These are phyloP conservation scores for Coffea canephora DNA, from an alignment of 257 asterid species.

Conservation along the genomic window DNA sequence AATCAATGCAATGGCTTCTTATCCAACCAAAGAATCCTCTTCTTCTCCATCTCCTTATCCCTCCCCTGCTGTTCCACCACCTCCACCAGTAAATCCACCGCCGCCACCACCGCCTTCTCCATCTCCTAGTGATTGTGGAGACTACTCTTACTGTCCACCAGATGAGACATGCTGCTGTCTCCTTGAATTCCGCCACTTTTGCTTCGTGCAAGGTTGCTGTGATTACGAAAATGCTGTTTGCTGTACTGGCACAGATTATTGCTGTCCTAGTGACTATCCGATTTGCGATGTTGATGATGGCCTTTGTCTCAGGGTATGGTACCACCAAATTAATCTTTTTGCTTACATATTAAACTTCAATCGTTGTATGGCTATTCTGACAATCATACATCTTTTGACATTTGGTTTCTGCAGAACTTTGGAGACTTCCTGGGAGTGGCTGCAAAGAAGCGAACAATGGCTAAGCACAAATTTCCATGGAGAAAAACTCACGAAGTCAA, in stretches of 20 bases:
- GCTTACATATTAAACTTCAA: neutral
- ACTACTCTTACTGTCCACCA: conserved; percentile 18
- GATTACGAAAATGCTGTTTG: conserved; percentile 24
- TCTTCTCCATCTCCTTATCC: conserved; percentile 15
- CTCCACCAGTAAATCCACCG: conserved; percentile 6
- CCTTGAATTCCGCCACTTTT: neutral
- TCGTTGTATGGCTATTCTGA: neutral
- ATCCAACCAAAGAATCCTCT: conserved; percentile 14
- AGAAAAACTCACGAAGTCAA: conserved; percentile 12
- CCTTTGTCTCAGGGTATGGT: conserved; percentile 23
- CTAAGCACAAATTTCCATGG: conserved; percentile 24
- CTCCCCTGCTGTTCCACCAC: conserved; percentile 13
- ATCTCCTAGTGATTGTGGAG: conserved; percentile 25
- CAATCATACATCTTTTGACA: neutral
- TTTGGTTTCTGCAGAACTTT: conserved; percentile 7
- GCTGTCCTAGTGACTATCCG: conserved; percentile 34
- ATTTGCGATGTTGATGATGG: conserved; percentile 28
- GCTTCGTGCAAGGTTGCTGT: conserved; percentile 21
- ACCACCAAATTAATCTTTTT: neutral
- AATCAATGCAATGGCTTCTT: conserved; percentile 33
- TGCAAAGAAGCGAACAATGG: conserved; percentile 24
- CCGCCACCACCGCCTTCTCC: conserved; percentile 18
- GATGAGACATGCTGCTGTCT: conserved; percentile 30
- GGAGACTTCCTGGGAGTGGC: conserved; percentile 26
- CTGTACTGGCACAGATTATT: conserved; percentile 21